Percentiles rank a stretch among this genome's conserved stretches.
Conservation (phyloP, 305 asterid species). For the Fraxinus dipetala region DNA sequence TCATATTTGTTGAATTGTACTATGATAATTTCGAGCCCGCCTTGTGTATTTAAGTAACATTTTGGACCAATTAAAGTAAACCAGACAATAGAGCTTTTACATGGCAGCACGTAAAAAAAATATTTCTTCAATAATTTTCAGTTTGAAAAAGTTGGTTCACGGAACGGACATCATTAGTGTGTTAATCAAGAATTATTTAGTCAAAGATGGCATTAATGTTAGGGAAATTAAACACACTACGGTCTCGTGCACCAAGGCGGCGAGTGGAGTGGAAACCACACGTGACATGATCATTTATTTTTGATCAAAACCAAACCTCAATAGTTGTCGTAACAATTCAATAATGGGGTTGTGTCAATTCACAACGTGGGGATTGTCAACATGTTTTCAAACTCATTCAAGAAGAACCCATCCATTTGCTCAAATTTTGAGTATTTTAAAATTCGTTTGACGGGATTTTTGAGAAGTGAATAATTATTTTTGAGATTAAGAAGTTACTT, state of each 20-base stretch:
- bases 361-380: conserved; percentile 35
- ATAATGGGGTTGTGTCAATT: conserved; percentile 21
- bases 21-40: background rate
- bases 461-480: background rate
- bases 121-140: background rate
- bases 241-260: conserved; percentile 33
- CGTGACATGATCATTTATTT: conserved; percentile 2
- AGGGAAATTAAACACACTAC: background rate
- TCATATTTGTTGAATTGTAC: background rate
- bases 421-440: background rate
- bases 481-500: background rate
- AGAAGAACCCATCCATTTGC: background rate
- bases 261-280: conserved; percentile 32
- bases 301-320: conserved; percentile 5
- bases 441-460: background rate
- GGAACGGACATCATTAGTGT: background rate
- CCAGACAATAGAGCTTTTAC: background rate
- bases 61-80: background rate
- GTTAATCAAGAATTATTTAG: conserved; percentile 21
- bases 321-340: conserved; percentile 1
- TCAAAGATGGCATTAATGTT: conserved; percentile 25
- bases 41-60: background rate
- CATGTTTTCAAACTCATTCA: conserved; percentile 25
- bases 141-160: background rate
- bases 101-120: background rate